phyloP scores from a whole-genome alignment of 1,284 basidiomycete species.

The Ceratobasidium sp. region DNA sequence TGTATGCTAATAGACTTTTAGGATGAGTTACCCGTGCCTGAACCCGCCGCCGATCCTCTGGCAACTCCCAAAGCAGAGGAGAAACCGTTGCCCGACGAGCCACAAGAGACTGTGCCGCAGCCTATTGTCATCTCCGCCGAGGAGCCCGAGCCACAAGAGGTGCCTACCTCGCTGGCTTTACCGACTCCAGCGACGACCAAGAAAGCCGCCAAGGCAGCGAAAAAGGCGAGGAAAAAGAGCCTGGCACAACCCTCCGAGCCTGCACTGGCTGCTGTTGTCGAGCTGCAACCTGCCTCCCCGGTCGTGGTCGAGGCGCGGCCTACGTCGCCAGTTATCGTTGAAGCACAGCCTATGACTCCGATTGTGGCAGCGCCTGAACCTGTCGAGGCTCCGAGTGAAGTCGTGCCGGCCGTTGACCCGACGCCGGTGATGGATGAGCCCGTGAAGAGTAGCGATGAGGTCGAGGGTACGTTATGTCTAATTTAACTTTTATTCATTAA shows the following conservation, averaged over 20 bases:
- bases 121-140: background rate
- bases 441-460: background rate
- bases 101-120: background rate
- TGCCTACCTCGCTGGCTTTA: background rate
- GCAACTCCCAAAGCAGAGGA: conserved; percentile 16
- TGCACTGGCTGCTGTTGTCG: background rate
- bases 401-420: background rate
- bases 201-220: background rate
- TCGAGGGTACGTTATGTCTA: background rate
- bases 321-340: background rate
- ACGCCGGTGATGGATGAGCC: background rate
- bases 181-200: background rate
- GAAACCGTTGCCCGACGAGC: conserved; percentile 3
- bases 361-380: background rate
- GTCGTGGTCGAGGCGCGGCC: background rate
- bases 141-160: conserved; percentile 19
- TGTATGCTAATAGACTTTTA: background rate
- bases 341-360: background rate
- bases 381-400: background rate
- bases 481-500: background rate
- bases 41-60: background rate
- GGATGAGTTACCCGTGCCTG: background rate
- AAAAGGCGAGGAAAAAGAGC: conserved; percentile 6
- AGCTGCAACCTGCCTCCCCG: background rate
- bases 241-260: background rate